phyloP scores from a whole-genome alignment of 1,284 basidiomycete species.

The Malassezia globosa region DNA sequence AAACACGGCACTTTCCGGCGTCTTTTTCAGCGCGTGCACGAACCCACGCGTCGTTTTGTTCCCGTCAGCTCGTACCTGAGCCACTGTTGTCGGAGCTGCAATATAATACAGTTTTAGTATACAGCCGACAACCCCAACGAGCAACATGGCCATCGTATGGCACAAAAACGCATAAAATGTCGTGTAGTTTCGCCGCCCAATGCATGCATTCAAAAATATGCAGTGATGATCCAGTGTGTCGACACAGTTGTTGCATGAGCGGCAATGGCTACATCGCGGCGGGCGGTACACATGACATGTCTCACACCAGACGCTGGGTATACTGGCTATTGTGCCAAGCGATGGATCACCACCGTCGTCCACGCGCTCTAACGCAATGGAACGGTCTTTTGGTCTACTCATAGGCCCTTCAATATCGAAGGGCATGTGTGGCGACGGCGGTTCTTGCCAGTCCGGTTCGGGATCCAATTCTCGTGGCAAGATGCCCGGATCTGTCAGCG shows the following conservation, averaged over 20 bases:
- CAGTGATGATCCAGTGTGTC: constrained; percentile 47
- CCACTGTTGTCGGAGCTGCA: constrained; percentile 14
- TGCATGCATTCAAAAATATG: constrained; percentile 46
- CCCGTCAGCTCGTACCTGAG: constrained; percentile 9
- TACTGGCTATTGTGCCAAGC: constrained; percentile 12
- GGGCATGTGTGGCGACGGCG: constrained; percentile 6
- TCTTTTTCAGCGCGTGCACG: constrained; percentile 25
- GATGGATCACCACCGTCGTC: constrained; percentile 9
- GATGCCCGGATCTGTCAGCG: constrained; percentile 42
- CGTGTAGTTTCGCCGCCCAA: constrained; percentile 45
- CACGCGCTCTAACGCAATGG: constrained; percentile 23
- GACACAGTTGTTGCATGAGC: constrained; percentile 46
- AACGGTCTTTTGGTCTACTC: constrained; percentile 21
- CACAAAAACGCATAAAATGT: constrained; percentile 39
- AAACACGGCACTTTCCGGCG: constrained; percentile 33
- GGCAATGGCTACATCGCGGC: constrained; percentile 42
- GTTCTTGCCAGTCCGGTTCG: constrained; percentile 35
- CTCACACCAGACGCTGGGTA: constrained; percentile 43
- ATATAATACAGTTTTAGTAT: constrained; percentile 21
- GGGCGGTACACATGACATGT: constrained; percentile 43
- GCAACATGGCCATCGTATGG: constrained; percentile 5
- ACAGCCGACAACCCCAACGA: constrained; percentile 12
- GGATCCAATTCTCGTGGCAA: constrained; percentile 41
- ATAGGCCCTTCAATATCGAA: constrained; percentile 3
- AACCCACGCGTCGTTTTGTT: constrained; percentile 15